Evolutionary conservation across 2,329 filamentous ascomycete species (phyloP), one percentile per base, ranked within the genome.

Genomic region (Fusarium sp.): DNA sequence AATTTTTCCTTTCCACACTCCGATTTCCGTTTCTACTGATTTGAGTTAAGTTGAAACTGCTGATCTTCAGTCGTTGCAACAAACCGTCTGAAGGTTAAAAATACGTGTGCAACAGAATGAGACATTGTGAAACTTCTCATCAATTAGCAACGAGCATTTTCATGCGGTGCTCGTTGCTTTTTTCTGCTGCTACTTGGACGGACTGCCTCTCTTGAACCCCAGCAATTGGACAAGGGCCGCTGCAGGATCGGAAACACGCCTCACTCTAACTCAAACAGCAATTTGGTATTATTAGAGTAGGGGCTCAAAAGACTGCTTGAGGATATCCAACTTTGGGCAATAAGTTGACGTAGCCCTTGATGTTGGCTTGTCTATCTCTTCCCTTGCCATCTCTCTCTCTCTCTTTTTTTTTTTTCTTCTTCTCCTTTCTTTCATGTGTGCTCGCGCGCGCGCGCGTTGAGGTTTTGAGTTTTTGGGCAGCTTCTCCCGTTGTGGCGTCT

Each of bases 81-180:
- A 65, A 56, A 25, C 68, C 66, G 58, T 56, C 27, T 63, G 33
- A 49, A 52, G 29, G 41, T 52, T 33, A 33, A 51, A 51, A 16
- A 56, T 39, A 41, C n/a, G 12, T 35, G 31, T 59, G 48, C 29
- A 51, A 46, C 59, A 55, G 18, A 57, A 60, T 72, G 67, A 72
- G 67, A 73, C 71, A 31, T 27, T 27, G 55, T 75, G 74, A 76
- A 76, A 76, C 74, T 42, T 39, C 38, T 44, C 54, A 65, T 71
- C 61, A 67, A 55, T 67, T 44, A 55, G 45, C 37, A 60, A 48
- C 48, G 25, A 46, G 25, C 46, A 39, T 41, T 42, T 46, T 59
- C 51, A 73, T 73, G 70, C 61, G 29, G 35, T 60, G 41, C 60
- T 58, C 66, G 61, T 74, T 38, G 19, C 44, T 29, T 60, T 59